phyloP scores from a whole-genome alignment of 345 rosid species.

The Clausena lansium region DNA sequence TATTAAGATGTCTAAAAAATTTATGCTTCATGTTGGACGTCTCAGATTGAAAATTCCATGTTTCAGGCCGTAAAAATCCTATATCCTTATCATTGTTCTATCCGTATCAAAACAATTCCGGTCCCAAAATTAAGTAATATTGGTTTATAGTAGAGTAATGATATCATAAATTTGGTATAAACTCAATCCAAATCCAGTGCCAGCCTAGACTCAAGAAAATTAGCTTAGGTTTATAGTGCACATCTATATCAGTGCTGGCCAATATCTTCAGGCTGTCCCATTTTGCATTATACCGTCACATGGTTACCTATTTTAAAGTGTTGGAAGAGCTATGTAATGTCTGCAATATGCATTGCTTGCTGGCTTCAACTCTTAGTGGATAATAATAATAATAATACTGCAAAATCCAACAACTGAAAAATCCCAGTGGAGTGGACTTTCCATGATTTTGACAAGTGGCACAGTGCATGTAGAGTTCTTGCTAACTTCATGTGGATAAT shows the following conservation, averaged over 20 bases:
- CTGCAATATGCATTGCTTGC: neutral
- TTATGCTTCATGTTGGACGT: neutral
- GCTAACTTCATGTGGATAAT: conserved; percentile 19
- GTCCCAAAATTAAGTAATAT: neutral
- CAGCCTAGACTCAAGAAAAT: neutral
- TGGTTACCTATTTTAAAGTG: conserved; percentile 4
- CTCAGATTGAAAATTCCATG: neutral
- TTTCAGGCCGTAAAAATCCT: neutral
- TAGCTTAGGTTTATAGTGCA: neutral
- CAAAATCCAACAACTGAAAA: neutral
- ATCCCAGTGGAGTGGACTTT: conserved; percentile 28
- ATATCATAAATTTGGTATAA: neutral
- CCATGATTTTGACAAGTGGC: conserved; percentile 21
- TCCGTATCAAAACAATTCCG: neutral
- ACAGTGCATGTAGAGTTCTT: conserved; percentile 5
- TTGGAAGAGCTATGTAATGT: neutral
- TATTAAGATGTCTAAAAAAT: neutral
- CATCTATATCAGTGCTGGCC: conserved; percentile 14
- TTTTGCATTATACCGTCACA: conserved; percentile 23
- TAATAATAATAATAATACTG: neutral
- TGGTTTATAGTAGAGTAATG: too few relatives aligned
- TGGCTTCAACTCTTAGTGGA: conserved; percentile 22
- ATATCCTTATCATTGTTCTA: neutral
- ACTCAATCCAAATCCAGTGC: neutral
- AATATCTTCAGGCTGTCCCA: neutral